phyloP scores from a whole-genome alignment of 768 basidiomycete genomes.

The Suillus ampliporus region DNA sequence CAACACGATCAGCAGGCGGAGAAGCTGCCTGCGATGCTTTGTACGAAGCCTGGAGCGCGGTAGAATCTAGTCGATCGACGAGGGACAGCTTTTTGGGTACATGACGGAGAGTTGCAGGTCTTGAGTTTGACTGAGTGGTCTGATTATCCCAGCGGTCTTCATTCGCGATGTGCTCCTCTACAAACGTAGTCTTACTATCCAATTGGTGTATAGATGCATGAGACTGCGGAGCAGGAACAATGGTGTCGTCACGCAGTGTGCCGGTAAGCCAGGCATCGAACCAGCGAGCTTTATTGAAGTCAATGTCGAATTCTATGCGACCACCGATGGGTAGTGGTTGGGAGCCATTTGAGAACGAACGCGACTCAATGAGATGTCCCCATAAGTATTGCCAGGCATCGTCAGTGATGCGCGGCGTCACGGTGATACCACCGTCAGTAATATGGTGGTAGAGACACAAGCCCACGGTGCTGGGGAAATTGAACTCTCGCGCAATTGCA shows the following conservation, averaged over 20 bases:
- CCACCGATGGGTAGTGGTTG: constrained; percentile 68
- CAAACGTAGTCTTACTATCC: constrained; percentile 57
- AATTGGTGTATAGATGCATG: constrained; percentile 54
- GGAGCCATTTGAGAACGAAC: constrained; percentile 34
- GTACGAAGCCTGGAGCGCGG: constrained; percentile 44
- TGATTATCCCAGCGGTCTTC: constrained; percentile 40
- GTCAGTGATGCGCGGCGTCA: constrained; percentile 77
- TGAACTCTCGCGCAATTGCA: constrained; percentile 83
- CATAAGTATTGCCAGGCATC: constrained; percentile 80
- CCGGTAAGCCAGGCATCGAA: constrained; percentile 72
- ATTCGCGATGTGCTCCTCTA: constrained; percentile 47
- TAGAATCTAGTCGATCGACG: constrained; percentile 63
- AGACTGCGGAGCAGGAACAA: constrained; percentile 43
- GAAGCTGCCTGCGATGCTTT: constrained; percentile 26
- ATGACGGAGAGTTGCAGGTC: constrained; percentile 49
- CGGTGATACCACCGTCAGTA: constrained; percentile 56
- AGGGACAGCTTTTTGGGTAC: constrained; percentile 72
- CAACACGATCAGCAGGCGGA: constrained; percentile 30
- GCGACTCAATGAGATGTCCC: constrained; percentile 60
- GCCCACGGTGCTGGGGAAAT: constrained; percentile 76
- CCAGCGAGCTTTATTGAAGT: constrained; percentile 78
- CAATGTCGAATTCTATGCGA: constrained; percentile 87
- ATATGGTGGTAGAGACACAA: constrained; percentile 81
- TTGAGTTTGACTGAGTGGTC: constrained; percentile 20
- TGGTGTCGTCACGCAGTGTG: constrained; percentile 48